Evolutionary conservation across 768 basidiomycete genomes (phyloP), one percentile per base, ranked within the genome.

Genomic region (Xerocomus brunneocitrinus): DNA sequence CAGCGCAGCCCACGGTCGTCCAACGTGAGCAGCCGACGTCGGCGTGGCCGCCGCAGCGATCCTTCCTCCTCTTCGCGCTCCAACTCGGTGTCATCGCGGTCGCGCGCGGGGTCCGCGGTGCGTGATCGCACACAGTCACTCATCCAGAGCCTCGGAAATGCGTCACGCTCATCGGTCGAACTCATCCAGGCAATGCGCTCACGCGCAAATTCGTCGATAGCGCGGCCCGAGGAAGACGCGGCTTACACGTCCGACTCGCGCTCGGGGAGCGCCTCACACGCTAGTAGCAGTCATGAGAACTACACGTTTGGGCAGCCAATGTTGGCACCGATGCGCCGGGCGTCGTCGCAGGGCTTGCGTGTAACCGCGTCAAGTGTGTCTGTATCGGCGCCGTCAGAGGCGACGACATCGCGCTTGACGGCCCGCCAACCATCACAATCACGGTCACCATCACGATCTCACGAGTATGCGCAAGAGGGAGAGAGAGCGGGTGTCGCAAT

Each of bases 281-380:
- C 52, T 4, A 27, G 62, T 9, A 78, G 76, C 58, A 80, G 77
- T 44, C 74, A 76, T 0, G 86, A 88, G 62, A 87, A 87, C 64
- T 77, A 88, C 65, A 90, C 88, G 8, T 91, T 90, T 68, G 89
- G 89, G 12, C 77, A 82, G 38, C 76, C 76, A 0, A 69, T 83
- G 66, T 64, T 76, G 50, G 65, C 44, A 7, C 66, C 66, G 9
- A 65, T 66, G 66, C 54, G 24, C 25, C 55, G 49, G 13, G 22
- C 38, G 31, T 59, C 67, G 5, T 53, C 62, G 0, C 63, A 53
- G 13, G 61, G 62, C 7, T 49, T 62, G 24, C 63, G 63, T 9
- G 47, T 54, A 1, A 32, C 52, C 5, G 3, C 53, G 8, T 68
- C 68, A 10, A 58, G 52, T 10, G 27, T 58, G 4, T 68, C 67